Conservation (phyloP, 352 stramenopile genomes). For the Pythium angustatum region DNA sequence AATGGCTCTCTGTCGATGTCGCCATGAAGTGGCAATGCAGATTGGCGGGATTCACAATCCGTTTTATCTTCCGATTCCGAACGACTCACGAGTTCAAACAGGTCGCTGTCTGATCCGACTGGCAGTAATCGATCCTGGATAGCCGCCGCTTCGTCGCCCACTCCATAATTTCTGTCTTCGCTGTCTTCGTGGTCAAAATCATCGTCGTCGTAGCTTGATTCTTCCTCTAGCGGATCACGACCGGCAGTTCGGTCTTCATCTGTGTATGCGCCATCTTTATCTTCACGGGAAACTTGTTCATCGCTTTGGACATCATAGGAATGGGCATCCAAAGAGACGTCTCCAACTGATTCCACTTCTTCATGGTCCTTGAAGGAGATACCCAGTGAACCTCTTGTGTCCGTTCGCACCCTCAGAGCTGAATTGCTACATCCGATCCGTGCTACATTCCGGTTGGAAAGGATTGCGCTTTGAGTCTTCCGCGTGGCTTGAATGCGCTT, state of each 20-base stretch:
- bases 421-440: no score
- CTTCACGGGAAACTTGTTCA: neutral
- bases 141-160: neutral
- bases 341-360: no score
- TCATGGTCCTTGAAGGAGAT: no score
- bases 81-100: slow-evolving; percentile 22
- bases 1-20: no score
- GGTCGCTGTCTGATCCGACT: slow-evolving; percentile 26
- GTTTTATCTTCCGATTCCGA: neutral
- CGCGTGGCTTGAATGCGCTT: slow-evolving; percentile 35
- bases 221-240: neutral
- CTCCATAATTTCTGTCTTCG: neutral
- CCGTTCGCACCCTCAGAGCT: no score
- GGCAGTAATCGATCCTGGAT: slow-evolving; percentile 13
- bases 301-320: no score
- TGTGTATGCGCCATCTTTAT: neutral
- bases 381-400: no score
- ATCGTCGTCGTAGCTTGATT: slow-evolving; percentile 1
- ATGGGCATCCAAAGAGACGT: no score
- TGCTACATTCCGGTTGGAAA: neutral
- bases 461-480: slow-evolving; percentile 8
- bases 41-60: no score
- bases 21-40: no score
- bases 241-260: neutral
- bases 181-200: slow-evolving; percentile 1